phyloP scores from a whole-genome alignment of 2,329 filamentous ascomycete species.

The Pyricularia grisea region DNA sequence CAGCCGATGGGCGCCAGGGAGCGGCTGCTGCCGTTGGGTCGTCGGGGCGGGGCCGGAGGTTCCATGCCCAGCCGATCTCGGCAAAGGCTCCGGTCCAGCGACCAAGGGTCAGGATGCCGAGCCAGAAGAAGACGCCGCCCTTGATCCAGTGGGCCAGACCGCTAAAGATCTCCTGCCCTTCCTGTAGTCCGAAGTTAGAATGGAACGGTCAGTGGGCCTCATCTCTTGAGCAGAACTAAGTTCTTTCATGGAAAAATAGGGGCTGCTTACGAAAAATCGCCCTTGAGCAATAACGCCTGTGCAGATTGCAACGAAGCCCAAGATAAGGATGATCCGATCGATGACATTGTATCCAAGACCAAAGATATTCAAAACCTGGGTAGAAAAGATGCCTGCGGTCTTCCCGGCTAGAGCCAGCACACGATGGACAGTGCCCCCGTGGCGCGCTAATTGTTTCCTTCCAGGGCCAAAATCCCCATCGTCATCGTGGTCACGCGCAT shows the following conservation, averaged over 20 bases:
- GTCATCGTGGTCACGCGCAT: constrained; percentile 40
- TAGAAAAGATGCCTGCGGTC: constrained; percentile 32
- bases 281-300: constrained; percentile 70
- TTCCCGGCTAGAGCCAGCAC: neutral
- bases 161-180: constrained; percentile 62
- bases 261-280: constrained; percentile 66
- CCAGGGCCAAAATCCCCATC: constrained; percentile 16
- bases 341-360: constrained; percentile 55
- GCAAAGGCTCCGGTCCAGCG: constrained; percentile 87
- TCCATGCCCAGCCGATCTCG: constrained; percentile 94
- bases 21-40: constrained; percentile 32
- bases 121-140: constrained; percentile 90
- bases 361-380: constrained; percentile 47
- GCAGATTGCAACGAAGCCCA: constrained; percentile 65
- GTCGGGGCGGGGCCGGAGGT: constrained; percentile 53
- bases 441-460: constrained; percentile 26
- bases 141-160: constrained; percentile 92
- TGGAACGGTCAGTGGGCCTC: constrained; percentile 1
- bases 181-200: constrained; percentile 31
- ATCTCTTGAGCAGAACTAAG: neutral
- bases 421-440: neutral
- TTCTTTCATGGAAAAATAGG: neutral
- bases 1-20: constrained; percentile 63
- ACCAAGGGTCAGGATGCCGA: constrained; percentile 76
- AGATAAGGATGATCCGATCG: constrained; percentile 67